Evolutionary conservation across 805 yeast species (phyloP), one percentile per base, ranked within the genome.

Genomic region (Zygoascus ofunaensis): DNA sequence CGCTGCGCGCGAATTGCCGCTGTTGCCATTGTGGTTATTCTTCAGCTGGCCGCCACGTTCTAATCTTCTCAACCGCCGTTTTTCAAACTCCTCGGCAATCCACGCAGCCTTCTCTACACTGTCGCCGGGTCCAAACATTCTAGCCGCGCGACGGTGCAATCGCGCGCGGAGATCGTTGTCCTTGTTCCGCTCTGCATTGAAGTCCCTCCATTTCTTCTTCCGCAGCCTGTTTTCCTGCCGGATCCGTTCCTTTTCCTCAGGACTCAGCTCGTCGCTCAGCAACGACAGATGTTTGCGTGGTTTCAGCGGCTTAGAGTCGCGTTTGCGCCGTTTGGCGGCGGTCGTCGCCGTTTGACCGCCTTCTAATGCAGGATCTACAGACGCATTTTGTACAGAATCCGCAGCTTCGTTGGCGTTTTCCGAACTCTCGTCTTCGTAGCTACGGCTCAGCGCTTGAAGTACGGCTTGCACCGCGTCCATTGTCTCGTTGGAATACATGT

Each of bases 121-220:
- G 4, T 76, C 78, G 0, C 63, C 69, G 7, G 69, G 73, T 1
- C 95, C 92, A 64, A 77, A 87, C 52, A 81, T 63, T 17, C 63
- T 64, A 33, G 65, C 68, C 0, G 97, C 96, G 34, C 92, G 69
- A 51, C 80, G 81, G 50, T 75, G 72, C 18, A 90, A 80, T 44
- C 97, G 69, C 0, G 84, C 77, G 42, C 94, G 71, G 44, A 90
- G 67, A 58, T 90, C 97, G 55, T 86, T 82, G 60, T 87, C 95
- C 65, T 85, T 81, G 61, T 89, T 89, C 51, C 92, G 71, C 48
- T 81, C 81, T 5, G 76, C 73, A 57, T 90, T 87, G 22, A 76
- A 79, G 51, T 79, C 89, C 55, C 95, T 71, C 95, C 95, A 86
- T 52, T 76, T 74, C 64, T 82, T 80, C 65, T 86, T 86, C 18